Conservation (phyloP, 2,329 filamentous ascomycete genomes). For the Arthroderma sp. region DNA sequence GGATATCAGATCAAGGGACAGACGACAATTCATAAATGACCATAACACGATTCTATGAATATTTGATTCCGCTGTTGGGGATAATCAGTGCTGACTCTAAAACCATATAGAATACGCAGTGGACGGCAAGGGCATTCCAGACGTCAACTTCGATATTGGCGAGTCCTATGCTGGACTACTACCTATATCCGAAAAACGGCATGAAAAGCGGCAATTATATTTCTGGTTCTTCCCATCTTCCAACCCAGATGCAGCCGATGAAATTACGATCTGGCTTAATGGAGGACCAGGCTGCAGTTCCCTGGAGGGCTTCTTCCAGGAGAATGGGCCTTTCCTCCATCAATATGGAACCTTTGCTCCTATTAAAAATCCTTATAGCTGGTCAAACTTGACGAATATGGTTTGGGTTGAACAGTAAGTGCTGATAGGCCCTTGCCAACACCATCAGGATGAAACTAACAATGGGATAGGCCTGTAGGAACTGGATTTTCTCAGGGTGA, state of each 20-base stretch:
- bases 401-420: conserved; percentile 59
- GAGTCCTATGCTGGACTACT: conserved; percentile 38
- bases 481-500: conserved; percentile 58
- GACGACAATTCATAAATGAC: neutral
- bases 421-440: neutral
- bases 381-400: conserved; percentile 63
- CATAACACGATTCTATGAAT: neutral
- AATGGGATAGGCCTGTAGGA: conserved; percentile 33
- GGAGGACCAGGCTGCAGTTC: conserved; percentile 46
- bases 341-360: conserved; percentile 53
- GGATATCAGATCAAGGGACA: too few relatives aligned
- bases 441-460: neutral
- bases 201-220: conserved; percentile 34
- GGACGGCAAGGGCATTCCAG: conserved; percentile 51
- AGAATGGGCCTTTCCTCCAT: conserved; percentile 64
- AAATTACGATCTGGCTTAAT: conserved; percentile 36
- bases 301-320: conserved; percentile 57
- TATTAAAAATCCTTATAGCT: conserved; percentile 55
- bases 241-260: conserved; percentile 31
- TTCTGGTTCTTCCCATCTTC: conserved; percentile 40
- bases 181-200: conserved; percentile 37
- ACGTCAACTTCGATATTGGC: conserved; percentile 55
- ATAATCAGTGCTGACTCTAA: too few relatives aligned
- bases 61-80: too few relatives aligned
- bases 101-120: conserved; percentile 44